phyloP scores from a whole-genome alignment of 768 basidiomycete genomes.

The Cystobasidium tubakii region DNA sequence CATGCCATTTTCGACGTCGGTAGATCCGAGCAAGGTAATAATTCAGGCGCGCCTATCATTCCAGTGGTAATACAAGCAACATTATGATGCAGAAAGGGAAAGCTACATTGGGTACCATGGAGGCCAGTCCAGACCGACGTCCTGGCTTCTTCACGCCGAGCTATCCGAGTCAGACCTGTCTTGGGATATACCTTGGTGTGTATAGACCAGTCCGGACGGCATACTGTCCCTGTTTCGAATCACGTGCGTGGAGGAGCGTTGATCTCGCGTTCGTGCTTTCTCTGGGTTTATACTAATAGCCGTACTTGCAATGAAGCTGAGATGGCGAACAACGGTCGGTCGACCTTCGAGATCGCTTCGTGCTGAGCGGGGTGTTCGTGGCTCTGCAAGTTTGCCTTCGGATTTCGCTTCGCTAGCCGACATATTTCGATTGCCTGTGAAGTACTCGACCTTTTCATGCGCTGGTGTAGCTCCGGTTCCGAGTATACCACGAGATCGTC shows the following conservation, averaged over 20 bases:
- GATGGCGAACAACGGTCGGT: slow-evolving; percentile 31
- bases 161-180: not conserved
- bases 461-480: slow-evolving; percentile 18
- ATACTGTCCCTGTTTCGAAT: slow-evolving; percentile 20
- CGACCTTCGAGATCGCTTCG: slow-evolving; percentile 22
- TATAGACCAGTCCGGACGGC: slow-evolving; percentile 20
- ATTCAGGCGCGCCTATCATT: no score
- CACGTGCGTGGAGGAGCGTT: not conserved
- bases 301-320: slow-evolving; percentile 32
- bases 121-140: no score
- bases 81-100: not conserved
- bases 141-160: no score
- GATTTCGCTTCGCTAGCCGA: not conserved
- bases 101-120: no score
- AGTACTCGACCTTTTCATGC: slow-evolving; percentile 15
- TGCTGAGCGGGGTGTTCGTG: not conserved
- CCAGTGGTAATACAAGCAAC: not conserved
- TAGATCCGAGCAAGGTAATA: no score
- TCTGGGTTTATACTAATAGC: slow-evolving; percentile 13
- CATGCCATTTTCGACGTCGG: no score
- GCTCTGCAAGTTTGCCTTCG: not conserved
- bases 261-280: slow-evolving; percentile 16
- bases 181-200: not conserved
- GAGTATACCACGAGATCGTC: slow-evolving; percentile 19
- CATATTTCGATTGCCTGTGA: not conserved